Evolutionary conservation across 2,329 filamentous ascomycete species (phyloP).

Genomic region (Pseudohalonectria lignicola): DNA sequence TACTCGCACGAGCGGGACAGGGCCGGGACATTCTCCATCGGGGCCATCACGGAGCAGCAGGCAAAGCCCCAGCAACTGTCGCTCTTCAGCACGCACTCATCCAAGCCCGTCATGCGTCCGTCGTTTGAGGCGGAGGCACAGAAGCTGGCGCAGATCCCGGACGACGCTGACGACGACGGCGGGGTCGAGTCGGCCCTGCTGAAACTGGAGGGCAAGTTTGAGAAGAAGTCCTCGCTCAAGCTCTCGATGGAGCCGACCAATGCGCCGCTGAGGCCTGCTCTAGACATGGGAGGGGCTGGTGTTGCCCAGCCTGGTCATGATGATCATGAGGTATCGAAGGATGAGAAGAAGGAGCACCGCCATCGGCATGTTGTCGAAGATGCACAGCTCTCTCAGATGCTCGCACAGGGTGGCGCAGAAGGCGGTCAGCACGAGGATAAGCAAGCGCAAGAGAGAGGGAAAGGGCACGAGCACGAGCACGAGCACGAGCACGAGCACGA

Average conservation of each 20-base stretch:
- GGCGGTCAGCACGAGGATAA: too few species aligned
- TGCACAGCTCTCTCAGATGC: constrained; percentile 6
- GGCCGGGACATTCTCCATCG: constrained; percentile 43
- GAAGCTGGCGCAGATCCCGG: constrained; percentile 77
- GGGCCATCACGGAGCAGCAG: constrained; percentile 41
- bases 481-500: constrained; percentile 25
- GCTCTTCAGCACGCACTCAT: constrained; percentile 50
- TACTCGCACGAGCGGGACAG: constrained; percentile 29
- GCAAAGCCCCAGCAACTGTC: constrained; percentile 35
- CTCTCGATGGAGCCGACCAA: constrained; percentile 26
- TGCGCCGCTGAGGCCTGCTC: constrained; percentile 10
- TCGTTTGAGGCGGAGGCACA: constrained; percentile 87
- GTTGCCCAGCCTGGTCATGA: not conserved
- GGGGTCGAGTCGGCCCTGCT: constrained; percentile 86
- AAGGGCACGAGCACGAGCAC: constrained; percentile 9
- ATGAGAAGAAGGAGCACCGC: constrained; percentile 33
- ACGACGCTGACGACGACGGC: constrained; percentile 67
- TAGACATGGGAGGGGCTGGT: constrained; percentile 8
- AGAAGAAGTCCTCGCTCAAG: constrained; percentile 37
- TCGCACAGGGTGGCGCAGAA: constrained; percentile 4
- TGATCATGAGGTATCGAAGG: constrained; percentile 8
- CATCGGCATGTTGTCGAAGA: constrained; percentile 30
- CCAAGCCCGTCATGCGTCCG: constrained; percentile 50
- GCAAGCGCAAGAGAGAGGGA: not conserved
- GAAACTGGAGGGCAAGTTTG: constrained; percentile 83